Percentiles rank a stretch among this genome's conserved stretches.
These are phyloP conservation scores for Candida rishiriensis DNA, from an alignment of 805 yeast species.

Conservation along the genomic window DNA sequence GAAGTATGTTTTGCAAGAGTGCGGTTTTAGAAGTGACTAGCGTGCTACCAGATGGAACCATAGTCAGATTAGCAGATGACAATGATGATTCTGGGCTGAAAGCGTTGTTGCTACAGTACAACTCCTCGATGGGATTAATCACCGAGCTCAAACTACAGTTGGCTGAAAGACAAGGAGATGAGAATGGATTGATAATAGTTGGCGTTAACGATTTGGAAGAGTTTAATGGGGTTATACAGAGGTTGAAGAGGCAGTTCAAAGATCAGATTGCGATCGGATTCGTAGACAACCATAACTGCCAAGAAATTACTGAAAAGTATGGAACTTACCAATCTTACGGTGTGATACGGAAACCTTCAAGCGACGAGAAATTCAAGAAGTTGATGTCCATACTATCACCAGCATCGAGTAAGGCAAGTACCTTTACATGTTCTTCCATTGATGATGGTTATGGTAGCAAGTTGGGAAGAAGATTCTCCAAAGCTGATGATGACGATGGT, in stretches of 20 bases:
- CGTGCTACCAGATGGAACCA: constrained; percentile 27
- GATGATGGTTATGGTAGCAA: too few species aligned
- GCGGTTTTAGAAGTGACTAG: constrained; percentile 14
- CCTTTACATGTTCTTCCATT: too few species aligned
- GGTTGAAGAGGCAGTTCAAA: neutral
- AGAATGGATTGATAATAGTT: neutral
- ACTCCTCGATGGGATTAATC: constrained; percentile 15
- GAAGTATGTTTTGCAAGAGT: constrained; percentile 3
- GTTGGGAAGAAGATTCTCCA: too few species aligned
- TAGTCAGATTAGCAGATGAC: constrained; percentile 4
- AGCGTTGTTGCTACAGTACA: constrained; percentile 8
- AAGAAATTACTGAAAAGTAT: neutral
- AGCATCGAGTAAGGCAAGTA: too few species aligned
- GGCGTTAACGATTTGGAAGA: constrained; percentile 13
- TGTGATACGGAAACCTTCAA: constrained; percentile 5
- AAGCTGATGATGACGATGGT: too few species aligned
- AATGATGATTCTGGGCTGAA: constrained; percentile 5
- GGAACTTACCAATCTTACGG: constrained; percentile 4
- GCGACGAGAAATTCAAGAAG: constrained; percentile 5
- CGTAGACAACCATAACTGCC: constrained; percentile 5
- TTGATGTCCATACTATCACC: too few species aligned
- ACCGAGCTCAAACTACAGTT: constrained; percentile 13
- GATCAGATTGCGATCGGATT: constrained; percentile 5
- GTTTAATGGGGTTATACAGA: constrained; percentile 8
- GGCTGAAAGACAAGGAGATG: neutral